These are phyloP conservation scores for Pleurotus platypus DNA, from an alignment of 768 basidiomycete genomes.

Conservation along the genomic window DNA sequence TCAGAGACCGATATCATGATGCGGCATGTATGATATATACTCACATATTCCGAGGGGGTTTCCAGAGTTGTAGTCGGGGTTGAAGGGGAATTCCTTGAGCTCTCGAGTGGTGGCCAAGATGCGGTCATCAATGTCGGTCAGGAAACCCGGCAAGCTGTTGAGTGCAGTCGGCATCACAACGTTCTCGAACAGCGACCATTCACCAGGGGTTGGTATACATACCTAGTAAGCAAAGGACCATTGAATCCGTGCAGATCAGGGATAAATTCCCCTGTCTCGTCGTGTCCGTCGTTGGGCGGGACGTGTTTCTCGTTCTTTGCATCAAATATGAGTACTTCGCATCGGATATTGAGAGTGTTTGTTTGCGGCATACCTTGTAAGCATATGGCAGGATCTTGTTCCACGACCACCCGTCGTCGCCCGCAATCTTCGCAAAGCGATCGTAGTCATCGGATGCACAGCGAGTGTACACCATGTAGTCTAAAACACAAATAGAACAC, in stretches of 20 bases:
- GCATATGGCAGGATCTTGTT: constrained; percentile 27
- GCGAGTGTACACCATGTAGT: constrained; percentile 21
- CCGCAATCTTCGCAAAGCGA: constrained; percentile 25
- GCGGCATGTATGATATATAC: not conserved
- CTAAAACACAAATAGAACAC: not conserved
- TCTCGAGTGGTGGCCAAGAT: constrained; percentile 31
- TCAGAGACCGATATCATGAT: not conserved
- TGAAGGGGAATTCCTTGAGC: constrained; percentile 30
- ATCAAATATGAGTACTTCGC: not conserved
- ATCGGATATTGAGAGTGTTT: not conserved
- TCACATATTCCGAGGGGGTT: constrained; percentile 27
- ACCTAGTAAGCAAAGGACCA: constrained; percentile 26
- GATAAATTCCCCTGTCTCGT: constrained; percentile 31
- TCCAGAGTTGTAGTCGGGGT: constrained; percentile 29
- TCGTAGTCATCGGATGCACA: constrained; percentile 34
- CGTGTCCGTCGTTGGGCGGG: constrained; percentile 32
- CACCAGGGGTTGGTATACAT: not conserved
- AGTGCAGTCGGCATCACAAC: not conserved
- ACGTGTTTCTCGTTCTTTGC: constrained; percentile 33
- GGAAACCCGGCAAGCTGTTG: constrained; percentile 22
- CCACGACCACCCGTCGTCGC: constrained; percentile 36
- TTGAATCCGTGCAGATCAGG: constrained; percentile 31
- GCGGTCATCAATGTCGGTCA: constrained; percentile 25
- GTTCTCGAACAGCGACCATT: not conserved
- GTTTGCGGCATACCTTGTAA: constrained; percentile 14